Percentiles rank a stretch among this genome's conserved stretches.
These are phyloP conservation scores for Suillus spraguei DNA, from an alignment of 768 basidiomycete genomes.

Conservation along the genomic window DNA sequence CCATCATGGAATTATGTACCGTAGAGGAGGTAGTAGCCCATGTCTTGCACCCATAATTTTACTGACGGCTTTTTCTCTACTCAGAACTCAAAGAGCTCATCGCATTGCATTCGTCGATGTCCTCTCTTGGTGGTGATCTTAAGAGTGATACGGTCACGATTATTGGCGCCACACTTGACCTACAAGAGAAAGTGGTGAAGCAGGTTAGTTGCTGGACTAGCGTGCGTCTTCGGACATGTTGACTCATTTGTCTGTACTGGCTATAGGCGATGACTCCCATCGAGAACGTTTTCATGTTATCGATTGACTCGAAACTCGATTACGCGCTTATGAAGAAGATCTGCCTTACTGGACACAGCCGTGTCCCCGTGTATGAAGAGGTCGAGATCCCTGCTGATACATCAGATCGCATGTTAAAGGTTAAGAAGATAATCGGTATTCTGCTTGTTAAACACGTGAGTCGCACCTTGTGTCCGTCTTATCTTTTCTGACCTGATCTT, in stretches of 20 bases:
- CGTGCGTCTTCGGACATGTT: not conserved
- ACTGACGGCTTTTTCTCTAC: not conserved
- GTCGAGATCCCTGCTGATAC: slow-evolving; percentile 55
- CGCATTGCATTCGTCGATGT: slow-evolving; percentile 78
- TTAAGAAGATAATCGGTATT: slow-evolving; percentile 85
- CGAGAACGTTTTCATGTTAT: slow-evolving; percentile 82
- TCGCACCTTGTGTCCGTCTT: not conserved
- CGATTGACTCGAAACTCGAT: slow-evolving; percentile 81
- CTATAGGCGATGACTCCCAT: slow-evolving; percentile 81
- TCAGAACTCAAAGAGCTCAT: slow-evolving; percentile 87
- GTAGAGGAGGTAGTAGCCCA: slow-evolving; percentile 56
- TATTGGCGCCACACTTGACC: slow-evolving; percentile 85
- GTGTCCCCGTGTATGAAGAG: slow-evolving; percentile 82
- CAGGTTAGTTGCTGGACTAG: slow-evolving; percentile 42
- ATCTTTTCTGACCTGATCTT: not conserved
- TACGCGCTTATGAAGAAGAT: slow-evolving; percentile 78
- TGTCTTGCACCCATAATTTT: not conserved
- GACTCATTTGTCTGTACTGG: not conserved
- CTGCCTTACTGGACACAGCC: slow-evolving; percentile 78
- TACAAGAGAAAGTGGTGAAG: slow-evolving; percentile 83
- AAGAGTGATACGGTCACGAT: slow-evolving; percentile 87
- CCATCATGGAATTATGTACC: slow-evolving; percentile 91
- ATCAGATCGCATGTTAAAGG: slow-evolving; percentile 46
- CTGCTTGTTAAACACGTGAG: slow-evolving; percentile 78
- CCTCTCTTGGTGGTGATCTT: slow-evolving; percentile 81